Evolutionary conservation across 805 yeast genomes (phyloP), one percentile per base, ranked within the genome.

Genomic region (Candida sonorensis): DNA sequence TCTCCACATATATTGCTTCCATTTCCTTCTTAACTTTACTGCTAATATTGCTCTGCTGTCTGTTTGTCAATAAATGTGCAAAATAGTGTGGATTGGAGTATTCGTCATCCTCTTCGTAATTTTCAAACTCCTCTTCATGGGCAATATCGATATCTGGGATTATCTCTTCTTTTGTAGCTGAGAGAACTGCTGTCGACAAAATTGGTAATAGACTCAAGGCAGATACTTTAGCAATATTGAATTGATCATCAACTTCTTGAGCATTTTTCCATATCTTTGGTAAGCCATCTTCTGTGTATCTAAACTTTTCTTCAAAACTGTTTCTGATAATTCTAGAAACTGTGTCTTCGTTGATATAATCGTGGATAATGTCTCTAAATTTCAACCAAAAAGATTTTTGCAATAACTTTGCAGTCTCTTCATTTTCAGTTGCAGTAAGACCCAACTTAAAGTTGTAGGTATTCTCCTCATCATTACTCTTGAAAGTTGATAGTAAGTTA

Each of bases 251-350:
- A 36, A 92, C 72, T 45, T 88, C 94, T 26, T 65, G 66, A 19
- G 79, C 71, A 34, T 75, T 77, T 42, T 73, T 76, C 83, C 94
- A 90, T 20, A 88, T 64, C 23, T 76, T 69, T 10, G 98, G 98
- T 18, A 85, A 57, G 3, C 88, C 94, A 38, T 78, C 70, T 22
- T 71, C 77, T 53, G 87, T 96, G 53, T 82, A 92, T 45, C 90
- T 69, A 62, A 92, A 90, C 26, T 59, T 64, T 36, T 77, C 84
- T 46, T 90, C 97, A 60, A 92, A 90, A 37, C 74, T 64, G 38
- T 84, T 94, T 50, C 84, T 77, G 50, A 90, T 57, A 17, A 85
- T 67, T 33, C 67, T 62, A 2, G 80, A 64, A 7, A 83, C 72
- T 14, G 70, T 74, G 33, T 83, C 95, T 37, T 75, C 81, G 18